These are phyloP conservation scores for Solanum pinnatisectum DNA, from an alignment of 257 asterid species.

Conservation along the genomic window DNA sequence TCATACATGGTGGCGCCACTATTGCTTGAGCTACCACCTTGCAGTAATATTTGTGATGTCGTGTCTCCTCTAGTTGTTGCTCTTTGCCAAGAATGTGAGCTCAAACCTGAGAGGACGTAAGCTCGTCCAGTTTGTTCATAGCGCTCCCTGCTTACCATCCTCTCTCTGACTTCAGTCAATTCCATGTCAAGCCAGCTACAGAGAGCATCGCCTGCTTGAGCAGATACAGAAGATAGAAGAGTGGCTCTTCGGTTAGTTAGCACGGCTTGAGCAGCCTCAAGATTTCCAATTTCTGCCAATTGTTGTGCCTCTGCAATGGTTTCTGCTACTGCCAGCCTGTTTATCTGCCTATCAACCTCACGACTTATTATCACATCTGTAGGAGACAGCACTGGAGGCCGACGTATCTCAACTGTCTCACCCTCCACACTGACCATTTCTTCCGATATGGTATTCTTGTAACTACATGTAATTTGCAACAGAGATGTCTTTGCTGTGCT, in stretches of 20 bases:
- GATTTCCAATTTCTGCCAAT: conserved; percentile 31
- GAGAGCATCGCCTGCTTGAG: conserved; percentile 24
- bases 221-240: conserved; percentile 14
- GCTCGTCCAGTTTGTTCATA: conserved; percentile 31
- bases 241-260: conserved; percentile 3
- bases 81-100: conserved; percentile 38
- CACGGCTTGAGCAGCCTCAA: conserved; percentile 19
- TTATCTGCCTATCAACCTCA: conserved; percentile 41
- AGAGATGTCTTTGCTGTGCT: conserved; percentile 8
- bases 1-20: conserved; percentile 5
- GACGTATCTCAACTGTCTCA: conserved; percentile 14
- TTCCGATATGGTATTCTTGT: conserved; percentile 11
- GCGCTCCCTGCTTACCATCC: conserved; percentile 21
- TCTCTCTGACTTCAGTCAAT: conserved; percentile 16
- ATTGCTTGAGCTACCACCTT: conserved; percentile 9
- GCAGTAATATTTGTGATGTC: not conserved
- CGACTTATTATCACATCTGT: conserved; percentile 4
- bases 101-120: conserved; percentile 24
- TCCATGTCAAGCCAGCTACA: conserved; percentile 22
- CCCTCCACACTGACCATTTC: conserved; percentile 9
- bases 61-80: conserved; percentile 32
- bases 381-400: conserved; percentile 12
- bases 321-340: conserved; percentile 21
- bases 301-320: conserved; percentile 28
- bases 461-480: conserved; percentile 17